These are phyloP conservation scores for Fagopyrum homotropicum DNA, from an alignment of 148 eudicot species.

Conservation along the genomic window DNA sequence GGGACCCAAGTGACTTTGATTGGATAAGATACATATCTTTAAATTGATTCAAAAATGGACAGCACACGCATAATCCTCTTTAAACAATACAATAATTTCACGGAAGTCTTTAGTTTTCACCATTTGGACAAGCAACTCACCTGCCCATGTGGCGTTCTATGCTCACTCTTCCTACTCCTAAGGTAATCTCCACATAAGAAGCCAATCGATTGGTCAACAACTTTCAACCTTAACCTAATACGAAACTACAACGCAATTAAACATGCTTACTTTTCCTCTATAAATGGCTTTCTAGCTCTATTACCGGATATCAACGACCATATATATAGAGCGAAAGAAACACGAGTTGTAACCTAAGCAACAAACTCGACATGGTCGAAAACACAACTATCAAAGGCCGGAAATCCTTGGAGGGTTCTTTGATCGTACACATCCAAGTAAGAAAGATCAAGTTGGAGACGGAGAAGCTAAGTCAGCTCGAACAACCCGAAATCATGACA, in stretches of 20 bases:
- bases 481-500: not conserved
- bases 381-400: not conserved
- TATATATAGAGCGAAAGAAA: not conserved
- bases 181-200: not conserved
- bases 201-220: slow-evolving; percentile 4
- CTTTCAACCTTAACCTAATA: not conserved
- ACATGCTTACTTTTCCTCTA: not conserved
- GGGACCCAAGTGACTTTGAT: not conserved
- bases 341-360: not conserved
- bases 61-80: not conserved
- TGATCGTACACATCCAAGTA: slow-evolving; percentile 2
- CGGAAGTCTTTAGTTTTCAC: not conserved
- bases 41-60: not conserved
- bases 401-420: not conserved
- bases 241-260: not conserved
- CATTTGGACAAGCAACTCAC: not conserved
- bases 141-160: not conserved
- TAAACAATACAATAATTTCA: not conserved
- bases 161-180: not conserved
- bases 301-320: not conserved
- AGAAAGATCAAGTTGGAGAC: slow-evolving; percentile 1
- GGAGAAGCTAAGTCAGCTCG: not conserved
- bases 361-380: not conserved
- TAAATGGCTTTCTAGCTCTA: not conserved
- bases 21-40: not conserved